Conservation (phyloP, 352 stramenopile genomes). For the Phytophthora litchii region DNA sequence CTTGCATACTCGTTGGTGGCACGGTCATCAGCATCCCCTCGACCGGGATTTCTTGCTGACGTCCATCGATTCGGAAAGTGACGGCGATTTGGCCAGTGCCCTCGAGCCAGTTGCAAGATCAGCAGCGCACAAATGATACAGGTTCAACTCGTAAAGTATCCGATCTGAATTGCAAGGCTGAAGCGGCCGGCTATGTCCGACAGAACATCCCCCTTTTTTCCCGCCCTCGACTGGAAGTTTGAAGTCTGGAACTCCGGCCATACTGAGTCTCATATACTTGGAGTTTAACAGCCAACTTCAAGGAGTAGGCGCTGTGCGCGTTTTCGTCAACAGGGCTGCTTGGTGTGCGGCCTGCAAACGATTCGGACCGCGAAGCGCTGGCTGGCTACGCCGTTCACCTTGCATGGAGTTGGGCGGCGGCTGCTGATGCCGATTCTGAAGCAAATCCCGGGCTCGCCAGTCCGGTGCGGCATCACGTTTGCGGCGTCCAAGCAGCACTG, state of each 20-base stretch:
- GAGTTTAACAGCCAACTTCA: constrained; percentile 30
- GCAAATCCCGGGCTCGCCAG: constrained; percentile 21
- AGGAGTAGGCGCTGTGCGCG: constrained; percentile 22
- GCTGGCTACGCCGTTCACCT: constrained; percentile 9
- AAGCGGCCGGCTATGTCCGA: constrained; percentile 8
- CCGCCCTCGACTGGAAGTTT: constrained; percentile 19
- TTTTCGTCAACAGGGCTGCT: constrained; percentile 25
- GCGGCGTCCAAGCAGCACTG: constrained; percentile 15
- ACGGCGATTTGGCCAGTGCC: constrained; percentile 31
- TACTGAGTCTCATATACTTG: constrained; percentile 19
- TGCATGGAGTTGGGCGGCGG: constrained; percentile 1
- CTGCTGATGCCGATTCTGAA: constrained; percentile 20
- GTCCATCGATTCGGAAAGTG: constrained; percentile 32
- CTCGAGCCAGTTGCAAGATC: constrained; percentile 32
- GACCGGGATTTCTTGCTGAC: constrained; percentile 5
- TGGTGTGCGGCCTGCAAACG: constrained; percentile 26
- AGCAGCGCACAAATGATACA: constrained; percentile 19
- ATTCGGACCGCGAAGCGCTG: constrained; percentile 19
- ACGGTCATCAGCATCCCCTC: constrained; percentile 2
- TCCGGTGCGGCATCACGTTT: constrained; percentile 9
- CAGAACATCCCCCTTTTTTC: constrained; percentile 11
- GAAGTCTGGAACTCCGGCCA: constrained; percentile 16
- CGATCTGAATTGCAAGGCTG: constrained; percentile 5
- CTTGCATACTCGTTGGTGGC: constrained; percentile 24
- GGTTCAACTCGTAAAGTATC: constrained; percentile 19